Evolutionary conservation across 2,329 filamentous ascomycete genomes (phyloP).

Genomic region (Sporothrix globosa): DNA sequence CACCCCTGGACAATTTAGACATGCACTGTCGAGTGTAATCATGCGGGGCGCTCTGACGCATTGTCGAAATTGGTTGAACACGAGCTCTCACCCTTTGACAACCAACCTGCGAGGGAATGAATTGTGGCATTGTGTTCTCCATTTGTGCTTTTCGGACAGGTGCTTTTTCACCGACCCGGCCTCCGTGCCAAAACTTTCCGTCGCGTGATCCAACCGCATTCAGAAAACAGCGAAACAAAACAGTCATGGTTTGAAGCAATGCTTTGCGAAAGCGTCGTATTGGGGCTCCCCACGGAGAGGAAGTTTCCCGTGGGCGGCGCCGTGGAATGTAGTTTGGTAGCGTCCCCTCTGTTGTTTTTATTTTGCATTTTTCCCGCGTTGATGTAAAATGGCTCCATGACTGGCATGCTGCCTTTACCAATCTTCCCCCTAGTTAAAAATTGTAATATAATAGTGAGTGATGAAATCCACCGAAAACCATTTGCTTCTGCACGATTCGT

Average conservation of each 20-base stretch:
- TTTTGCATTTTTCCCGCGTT: conserved; percentile 12
- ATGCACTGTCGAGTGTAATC: background rate
- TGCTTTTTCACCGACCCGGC: background rate
- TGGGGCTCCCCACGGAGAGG: background rate
- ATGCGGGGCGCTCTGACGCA: background rate
- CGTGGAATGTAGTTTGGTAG: conserved; percentile 12
- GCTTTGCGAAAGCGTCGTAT: background rate
- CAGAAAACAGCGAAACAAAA: background rate
- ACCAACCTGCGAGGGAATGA: background rate
- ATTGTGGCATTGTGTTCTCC: background rate
- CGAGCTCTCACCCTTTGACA: background rate
- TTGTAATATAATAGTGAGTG: background rate
- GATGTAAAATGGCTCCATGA: background rate
- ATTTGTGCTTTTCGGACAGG: background rate
- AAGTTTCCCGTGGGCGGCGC: background rate
- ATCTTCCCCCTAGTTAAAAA: background rate
- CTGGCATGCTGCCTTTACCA: conserved; percentile 13
- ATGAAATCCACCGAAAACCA: too few relatives aligned
- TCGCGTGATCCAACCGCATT: background rate
- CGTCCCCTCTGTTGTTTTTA: background rate
- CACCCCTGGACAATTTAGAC: background rate
- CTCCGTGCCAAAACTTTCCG: conserved; percentile 14
- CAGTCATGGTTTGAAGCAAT: background rate
- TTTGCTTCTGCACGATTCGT: too few relatives aligned
- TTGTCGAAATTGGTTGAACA: background rate